Evolutionary conservation across 2,329 filamentous ascomycete species (phyloP), one percentile per base, ranked within the genome.

Genomic region (Purpureocillium lavendulum): DNA sequence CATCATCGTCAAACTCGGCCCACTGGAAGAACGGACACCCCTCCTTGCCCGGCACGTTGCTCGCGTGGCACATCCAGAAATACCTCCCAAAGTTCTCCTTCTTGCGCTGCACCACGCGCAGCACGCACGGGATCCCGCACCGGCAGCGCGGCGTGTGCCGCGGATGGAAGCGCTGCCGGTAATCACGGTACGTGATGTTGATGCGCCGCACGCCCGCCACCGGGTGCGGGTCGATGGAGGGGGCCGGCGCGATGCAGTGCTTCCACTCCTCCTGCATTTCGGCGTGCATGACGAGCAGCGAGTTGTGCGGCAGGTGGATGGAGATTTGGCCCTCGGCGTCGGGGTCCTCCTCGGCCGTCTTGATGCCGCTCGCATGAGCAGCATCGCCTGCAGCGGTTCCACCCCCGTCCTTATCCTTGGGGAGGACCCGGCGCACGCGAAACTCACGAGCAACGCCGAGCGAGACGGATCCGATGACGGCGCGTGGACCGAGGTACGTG

Each of bases 261-360:
- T 96, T 97, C 88, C 88, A 97, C 55, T 85, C 82, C 56, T 97
- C 90, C 56, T 97, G 90, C 87, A 95, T 97, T 56, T 94, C 87
- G 1, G 90, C 89, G 54, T 97, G 89, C 92, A 98, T 97, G 9
- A 97, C 71, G 0, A 98, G 71, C 0, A 97, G 73, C 1, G 87
- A 94, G 59, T 97, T 97, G 60, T 97, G 92, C 0, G 90, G 90
- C 0, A 97, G 77, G 51, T 96, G 87, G 33, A 97, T 92, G 1
- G 87, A 80, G 42, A 97, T 90, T 56, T 95, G 89, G 4, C 89
- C 90, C 53, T 85, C 78, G 0, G 74, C 71, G 47, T 92, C 82
- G 2, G 74, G 66, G 11, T 70, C 64, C 3, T 64, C 64, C 4
- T 65, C 59, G 55, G 54, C 43, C 31, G 63, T 49, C 13, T 56